Evolutionary conservation across 495 filamentous ascomycete species (phyloP).

Genomic region (Podospora bellae-mahoneyi): DNA sequence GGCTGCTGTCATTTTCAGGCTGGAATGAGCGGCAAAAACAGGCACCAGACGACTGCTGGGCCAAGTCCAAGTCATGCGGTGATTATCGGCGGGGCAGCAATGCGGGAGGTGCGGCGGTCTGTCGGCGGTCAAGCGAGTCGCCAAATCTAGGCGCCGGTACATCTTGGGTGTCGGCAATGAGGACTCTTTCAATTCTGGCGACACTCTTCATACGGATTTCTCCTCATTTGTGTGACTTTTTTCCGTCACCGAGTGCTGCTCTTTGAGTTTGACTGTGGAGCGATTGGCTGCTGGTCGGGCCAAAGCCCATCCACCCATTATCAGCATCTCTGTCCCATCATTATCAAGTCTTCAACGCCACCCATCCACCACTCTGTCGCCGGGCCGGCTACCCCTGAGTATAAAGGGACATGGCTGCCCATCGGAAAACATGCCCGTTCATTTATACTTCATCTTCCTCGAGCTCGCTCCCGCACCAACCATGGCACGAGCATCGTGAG

Average conservation of each 20-base stretch:
- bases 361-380: background rate
- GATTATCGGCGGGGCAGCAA: constrained; percentile 24
- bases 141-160: constrained; percentile 5
- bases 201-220: no score
- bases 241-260: background rate
- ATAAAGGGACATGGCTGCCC: background rate
- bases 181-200: background rate
- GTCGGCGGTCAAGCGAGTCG: constrained; percentile 25
- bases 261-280: background rate
- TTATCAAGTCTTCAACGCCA: background rate
- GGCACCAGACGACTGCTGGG: background rate
- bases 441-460: background rate
- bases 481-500: background rate
- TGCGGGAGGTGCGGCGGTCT: constrained; percentile 20
- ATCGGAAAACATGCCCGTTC: background rate
- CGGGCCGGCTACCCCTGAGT: no score
- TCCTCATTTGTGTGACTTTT: no score
- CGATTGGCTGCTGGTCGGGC: background rate
- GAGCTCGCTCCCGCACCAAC: background rate
- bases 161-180: background rate
- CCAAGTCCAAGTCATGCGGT: constrained; percentile 20
- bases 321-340: background rate
- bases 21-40: constrained; percentile 8
- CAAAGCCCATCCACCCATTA: no score
- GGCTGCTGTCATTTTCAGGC: background rate